Evolutionary conservation across 768 basidiomycete species (phyloP).

Genomic region (Pulveroboletus sp.): DNA sequence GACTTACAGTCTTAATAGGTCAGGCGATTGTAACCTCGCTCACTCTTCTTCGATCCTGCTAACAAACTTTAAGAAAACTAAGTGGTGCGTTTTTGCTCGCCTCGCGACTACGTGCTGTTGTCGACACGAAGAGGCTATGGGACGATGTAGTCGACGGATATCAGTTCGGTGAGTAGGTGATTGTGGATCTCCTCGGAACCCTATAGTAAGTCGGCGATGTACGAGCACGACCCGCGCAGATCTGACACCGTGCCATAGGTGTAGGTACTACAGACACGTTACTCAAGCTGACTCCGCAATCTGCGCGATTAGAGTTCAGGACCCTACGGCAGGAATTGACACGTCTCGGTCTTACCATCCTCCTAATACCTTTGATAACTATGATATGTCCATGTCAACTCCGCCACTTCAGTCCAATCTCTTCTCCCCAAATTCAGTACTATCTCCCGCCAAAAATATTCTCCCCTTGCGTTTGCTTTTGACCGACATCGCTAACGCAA

Average conservation of each 20-base stretch:
- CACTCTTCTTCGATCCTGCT: background rate
- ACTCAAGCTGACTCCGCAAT: constrained; percentile 1
- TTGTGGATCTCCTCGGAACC: background rate
- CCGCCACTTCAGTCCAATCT: background rate
- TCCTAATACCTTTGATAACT: background rate
- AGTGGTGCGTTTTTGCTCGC: constrained; percentile 81
- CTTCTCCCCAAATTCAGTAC: constrained; percentile 15
- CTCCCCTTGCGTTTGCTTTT: constrained; percentile 23
- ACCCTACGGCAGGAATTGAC: background rate
- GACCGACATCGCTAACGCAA: constrained; percentile 17
- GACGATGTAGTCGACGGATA: constrained; percentile 48
- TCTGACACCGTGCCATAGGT: background rate
- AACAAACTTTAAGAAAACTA: constrained; percentile 48
- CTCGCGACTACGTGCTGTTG: constrained; percentile 63
- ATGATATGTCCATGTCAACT: background rate
- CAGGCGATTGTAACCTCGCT: constrained; percentile 21
- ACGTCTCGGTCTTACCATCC: background rate
- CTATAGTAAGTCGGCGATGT: background rate
- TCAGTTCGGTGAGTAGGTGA: constrained; percentile 7
- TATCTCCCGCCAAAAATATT: constrained; percentile 15
- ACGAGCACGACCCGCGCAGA: background rate
- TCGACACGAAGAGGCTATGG: constrained; percentile 77
- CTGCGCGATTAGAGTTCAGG: background rate
- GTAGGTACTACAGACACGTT: background rate
- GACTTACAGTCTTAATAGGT: constrained; percentile 93